Conservation (phyloP, 2,329 filamentous ascomycete genomes). For the Karstenula rhodostoma region DNA sequence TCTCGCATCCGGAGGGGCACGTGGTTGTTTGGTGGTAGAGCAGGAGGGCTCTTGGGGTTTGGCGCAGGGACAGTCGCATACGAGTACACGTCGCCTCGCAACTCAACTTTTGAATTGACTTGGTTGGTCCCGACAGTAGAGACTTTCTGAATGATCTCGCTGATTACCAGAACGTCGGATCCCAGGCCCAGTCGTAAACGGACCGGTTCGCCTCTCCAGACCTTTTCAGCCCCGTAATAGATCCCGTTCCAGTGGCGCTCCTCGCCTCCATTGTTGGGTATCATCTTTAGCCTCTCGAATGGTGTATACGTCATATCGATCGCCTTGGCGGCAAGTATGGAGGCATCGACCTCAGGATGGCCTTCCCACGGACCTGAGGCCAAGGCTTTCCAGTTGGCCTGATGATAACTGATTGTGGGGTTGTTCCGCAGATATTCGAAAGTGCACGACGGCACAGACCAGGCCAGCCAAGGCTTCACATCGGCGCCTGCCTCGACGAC, state of each 20-base stretch:
- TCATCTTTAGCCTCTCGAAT: constrained; percentile 57
- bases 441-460: constrained; percentile 63
- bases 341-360: constrained; percentile 63
- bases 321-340: constrained; percentile 64
- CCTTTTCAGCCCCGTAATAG: constrained; percentile 66
- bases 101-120: constrained; percentile 43
- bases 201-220: constrained; percentile 66
- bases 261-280: constrained; percentile 48
- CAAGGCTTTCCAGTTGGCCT: constrained; percentile 60
- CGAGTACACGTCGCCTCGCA: constrained; percentile 63
- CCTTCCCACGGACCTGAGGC: constrained; percentile 54
- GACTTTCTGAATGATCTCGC: constrained; percentile 53
- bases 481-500: constrained; percentile 54
- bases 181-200: constrained; percentile 58
- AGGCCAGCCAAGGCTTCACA: constrained; percentile 66
- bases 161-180: constrained; percentile 59
- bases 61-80: constrained; percentile 49
- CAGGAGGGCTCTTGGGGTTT: constrained; percentile 43
- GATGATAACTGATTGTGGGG: constrained; percentile 54
- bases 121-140: constrained; percentile 20
- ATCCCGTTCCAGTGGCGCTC: constrained; percentile 62
- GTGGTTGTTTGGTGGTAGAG: constrained; percentile 51
- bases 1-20: constrained; percentile 61
- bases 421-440: constrained; percentile 54
- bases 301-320: constrained; percentile 65